These are phyloP conservation scores for Tanozyma kutaoensis DNA, from an alignment of 805 yeast genomes.

Conservation along the genomic window DNA sequence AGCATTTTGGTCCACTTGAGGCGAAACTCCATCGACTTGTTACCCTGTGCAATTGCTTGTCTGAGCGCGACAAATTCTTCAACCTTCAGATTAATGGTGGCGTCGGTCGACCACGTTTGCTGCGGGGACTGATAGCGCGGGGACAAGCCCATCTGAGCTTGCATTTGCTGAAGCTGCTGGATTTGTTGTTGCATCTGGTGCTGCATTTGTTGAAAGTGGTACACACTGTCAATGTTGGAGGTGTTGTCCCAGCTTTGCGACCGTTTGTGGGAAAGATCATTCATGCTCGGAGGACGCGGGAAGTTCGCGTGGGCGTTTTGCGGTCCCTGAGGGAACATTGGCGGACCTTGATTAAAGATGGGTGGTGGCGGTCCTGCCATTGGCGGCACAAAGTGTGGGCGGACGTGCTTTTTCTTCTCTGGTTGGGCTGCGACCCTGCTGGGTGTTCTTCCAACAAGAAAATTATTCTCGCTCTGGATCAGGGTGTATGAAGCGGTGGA, in stretches of 20 bases:
- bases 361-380: slow-evolving; percentile 1
- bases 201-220: slow-evolving; percentile 4
- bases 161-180: too few relatives aligned
- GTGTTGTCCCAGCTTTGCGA: slow-evolving; percentile 1
- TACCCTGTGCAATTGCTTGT: slow-evolving; percentile 23
- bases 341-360: neutral
- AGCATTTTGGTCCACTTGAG: slow-evolving; percentile 30
- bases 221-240: too few relatives aligned
- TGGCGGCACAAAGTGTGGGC: slow-evolving; percentile 1
- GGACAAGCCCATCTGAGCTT: too few relatives aligned
- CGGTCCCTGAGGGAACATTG: neutral
- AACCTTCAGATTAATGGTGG: slow-evolving; percentile 16
- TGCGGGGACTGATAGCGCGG: neutral
- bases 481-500: slow-evolving; percentile 14
- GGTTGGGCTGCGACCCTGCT: slow-evolving; percentile 2
- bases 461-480: slow-evolving; percentile 17
- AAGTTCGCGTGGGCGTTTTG: slow-evolving; percentile 1
- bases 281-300: neutral
- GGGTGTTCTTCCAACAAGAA: slow-evolving; percentile 7
- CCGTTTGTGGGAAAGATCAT: neutral
- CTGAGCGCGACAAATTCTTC: slow-evolving; percentile 21
- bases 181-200: slow-evolving; percentile 1
- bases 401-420: slow-evolving; percentile 1
- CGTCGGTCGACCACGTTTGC: slow-evolving; percentile 7
- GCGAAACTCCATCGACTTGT: slow-evolving; percentile 26